Conservation (phyloP, 345 rosid species). For the Citrus medica region DNA sequence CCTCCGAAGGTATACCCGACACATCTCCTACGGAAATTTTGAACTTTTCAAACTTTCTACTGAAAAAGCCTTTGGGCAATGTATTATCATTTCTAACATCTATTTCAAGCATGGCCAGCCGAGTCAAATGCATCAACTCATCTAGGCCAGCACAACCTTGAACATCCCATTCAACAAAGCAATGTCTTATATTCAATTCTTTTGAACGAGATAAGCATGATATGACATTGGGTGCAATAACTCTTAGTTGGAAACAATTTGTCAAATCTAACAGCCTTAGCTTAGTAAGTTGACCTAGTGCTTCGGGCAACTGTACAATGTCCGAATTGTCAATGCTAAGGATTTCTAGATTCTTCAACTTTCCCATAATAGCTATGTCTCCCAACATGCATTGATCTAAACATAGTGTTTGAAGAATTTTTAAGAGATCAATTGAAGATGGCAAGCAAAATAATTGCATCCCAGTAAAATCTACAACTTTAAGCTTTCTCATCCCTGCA, state of each 20-base stretch:
- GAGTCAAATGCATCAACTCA: neutral
- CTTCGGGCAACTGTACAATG: too few relatives aligned
- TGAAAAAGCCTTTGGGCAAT: neutral
- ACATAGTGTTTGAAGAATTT: too few relatives aligned
- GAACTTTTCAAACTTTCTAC: neutral
- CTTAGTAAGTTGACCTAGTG: too few relatives aligned
- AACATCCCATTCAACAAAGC: neutral
- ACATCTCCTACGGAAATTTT: neutral
- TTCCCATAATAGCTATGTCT: too few relatives aligned
- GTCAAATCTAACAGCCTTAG: constrained; percentile 4
- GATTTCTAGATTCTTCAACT: too few relatives aligned
- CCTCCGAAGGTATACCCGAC: too few relatives aligned
- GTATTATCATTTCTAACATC: neutral
- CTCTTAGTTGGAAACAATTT: neutral
- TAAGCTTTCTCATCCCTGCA: neutral
- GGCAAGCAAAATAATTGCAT: too few relatives aligned
- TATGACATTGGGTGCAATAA: constrained; percentile 6
- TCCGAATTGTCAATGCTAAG: fast-evolving
- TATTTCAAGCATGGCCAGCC: neutral
- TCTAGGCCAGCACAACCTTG: constrained; percentile 4
- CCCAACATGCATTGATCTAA: too few relatives aligned
- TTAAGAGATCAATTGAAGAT: too few relatives aligned
- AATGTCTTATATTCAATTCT: constrained; percentile 6
- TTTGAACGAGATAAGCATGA: neutral
- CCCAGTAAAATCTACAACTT: neutral